Evolutionary conservation across 2,329 filamentous ascomycete genomes (phyloP).

Genomic region (Cryphonectria naterciae): DNA sequence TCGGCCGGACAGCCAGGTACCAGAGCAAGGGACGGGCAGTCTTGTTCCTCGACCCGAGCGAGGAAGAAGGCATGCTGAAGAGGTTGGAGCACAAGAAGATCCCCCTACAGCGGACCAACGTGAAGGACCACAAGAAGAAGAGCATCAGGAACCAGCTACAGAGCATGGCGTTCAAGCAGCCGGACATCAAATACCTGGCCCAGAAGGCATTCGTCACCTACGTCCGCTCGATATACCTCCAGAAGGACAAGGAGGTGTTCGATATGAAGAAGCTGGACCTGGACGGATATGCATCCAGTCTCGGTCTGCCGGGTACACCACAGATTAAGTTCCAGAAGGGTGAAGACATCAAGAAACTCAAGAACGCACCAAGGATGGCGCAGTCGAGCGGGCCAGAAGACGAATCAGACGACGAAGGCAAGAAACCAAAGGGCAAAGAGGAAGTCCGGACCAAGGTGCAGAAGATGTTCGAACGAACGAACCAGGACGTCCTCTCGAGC

Average conservation of each 20-base stretch:
- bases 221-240: conserved; percentile 79
- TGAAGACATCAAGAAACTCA: conserved; percentile 81
- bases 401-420: conserved; percentile 50
- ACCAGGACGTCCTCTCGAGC: conserved; percentile 92
- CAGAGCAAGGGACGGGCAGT: conserved; percentile 86
- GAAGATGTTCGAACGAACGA: conserved; percentile 95
- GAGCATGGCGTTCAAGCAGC: conserved; percentile 94
- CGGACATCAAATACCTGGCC: conserved; percentile 89
- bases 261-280: conserved; percentile 80
- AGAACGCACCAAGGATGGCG: conserved; percentile 78
- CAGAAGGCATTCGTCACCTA: conserved; percentile 97
- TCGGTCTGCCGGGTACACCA: conserved; percentile 89
- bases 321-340: conserved; percentile 93
- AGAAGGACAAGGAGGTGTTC: conserved; percentile 92
- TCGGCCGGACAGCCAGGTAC: conserved; percentile 92
- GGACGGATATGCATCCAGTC: conserved; percentile 81
- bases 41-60: conserved; percentile 87
- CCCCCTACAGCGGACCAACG: conserved; percentile 82
- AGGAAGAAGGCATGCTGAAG: conserved; percentile 89
- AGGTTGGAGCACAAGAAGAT: conserved; percentile 88
- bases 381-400: conserved; percentile 68
- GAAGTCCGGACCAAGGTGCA: conserved; percentile 93
- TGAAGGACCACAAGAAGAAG: conserved; percentile 86
- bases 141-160: conserved; percentile 84
- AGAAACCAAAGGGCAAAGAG: conserved; percentile 64